Conservation (phyloP, 768 basidiomycete species). For the Mycena venus region DNA sequence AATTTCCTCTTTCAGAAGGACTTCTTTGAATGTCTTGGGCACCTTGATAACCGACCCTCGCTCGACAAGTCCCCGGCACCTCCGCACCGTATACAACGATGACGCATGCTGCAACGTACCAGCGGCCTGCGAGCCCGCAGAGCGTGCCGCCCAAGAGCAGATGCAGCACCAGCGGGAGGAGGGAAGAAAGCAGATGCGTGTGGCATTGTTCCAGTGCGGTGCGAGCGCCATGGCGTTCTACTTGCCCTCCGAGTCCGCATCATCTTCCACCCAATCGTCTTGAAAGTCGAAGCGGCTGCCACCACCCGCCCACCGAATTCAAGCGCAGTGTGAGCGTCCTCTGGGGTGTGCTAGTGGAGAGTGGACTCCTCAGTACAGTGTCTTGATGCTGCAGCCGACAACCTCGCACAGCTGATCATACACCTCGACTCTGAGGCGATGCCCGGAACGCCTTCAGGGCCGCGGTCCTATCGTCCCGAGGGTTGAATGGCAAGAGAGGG, state of each 20-base stretch:
- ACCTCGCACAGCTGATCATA: slow-evolving; percentile 83
- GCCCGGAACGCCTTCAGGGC: slow-evolving; percentile 61
- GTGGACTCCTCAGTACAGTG: slow-evolving; percentile 44
- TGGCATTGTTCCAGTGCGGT: slow-evolving; percentile 18
- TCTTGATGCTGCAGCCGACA: slow-evolving; percentile 85
- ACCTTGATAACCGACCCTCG: background rate
- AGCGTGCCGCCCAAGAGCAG: background rate
- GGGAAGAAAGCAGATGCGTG: too few relatives aligned
- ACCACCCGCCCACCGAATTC: background rate
- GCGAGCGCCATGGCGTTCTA: slow-evolving; percentile 17
- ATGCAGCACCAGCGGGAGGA: background rate
- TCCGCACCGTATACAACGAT: slow-evolving; percentile 32
- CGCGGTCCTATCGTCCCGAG: slow-evolving; percentile 36
- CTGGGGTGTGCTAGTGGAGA: slow-evolving; percentile 40
- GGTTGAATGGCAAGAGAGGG: slow-evolving; percentile 38
- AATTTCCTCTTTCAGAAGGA: too few relatives aligned
- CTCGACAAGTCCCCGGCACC: slow-evolving; percentile 28
- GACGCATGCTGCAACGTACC: slow-evolving; percentile 23
- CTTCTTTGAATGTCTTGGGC: too few relatives aligned
- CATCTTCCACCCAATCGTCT: too few relatives aligned
- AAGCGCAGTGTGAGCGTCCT: slow-evolving; percentile 24
- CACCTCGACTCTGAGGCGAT: slow-evolving; percentile 87
- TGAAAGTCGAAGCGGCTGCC: too few relatives aligned
- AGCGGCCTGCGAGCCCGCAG: background rate
- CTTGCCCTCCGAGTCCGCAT: background rate